These are phyloP conservation scores for Fagopyrum esculentum DNA, from an alignment of 148 eudicot species.

Conservation along the genomic window DNA sequence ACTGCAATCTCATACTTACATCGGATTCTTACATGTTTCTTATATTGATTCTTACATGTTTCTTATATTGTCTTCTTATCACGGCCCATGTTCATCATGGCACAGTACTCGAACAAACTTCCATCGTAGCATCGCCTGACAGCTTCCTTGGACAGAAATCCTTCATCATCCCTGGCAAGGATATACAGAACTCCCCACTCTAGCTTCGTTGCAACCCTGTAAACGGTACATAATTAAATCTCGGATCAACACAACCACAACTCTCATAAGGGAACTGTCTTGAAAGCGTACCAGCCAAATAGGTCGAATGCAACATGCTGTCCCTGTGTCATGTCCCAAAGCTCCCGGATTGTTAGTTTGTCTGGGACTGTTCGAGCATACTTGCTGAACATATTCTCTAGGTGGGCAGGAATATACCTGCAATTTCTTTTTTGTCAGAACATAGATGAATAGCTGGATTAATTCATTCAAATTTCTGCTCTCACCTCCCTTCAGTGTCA, in stretches of 20 bases:
- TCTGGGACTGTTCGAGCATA: constrained; percentile 65
- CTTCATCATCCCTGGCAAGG: constrained; percentile 57
- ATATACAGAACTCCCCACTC: constrained; percentile 57
- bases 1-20: background rate
- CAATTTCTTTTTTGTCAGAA: background rate
- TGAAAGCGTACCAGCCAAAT: constrained; percentile 47
- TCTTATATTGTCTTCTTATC: constrained; percentile 31
- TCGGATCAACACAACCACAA: background rate
- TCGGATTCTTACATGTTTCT: background rate
- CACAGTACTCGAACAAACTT: constrained; percentile 60
- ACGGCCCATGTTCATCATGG: constrained; percentile 35
- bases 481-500: constrained; percentile 75
- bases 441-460: background rate
- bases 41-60: background rate
- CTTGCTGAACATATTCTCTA: constrained; percentile 73
- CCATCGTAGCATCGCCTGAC: constrained; percentile 61
- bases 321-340: constrained; percentile 84
- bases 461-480: background rate
- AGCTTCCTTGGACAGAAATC: constrained; percentile 57
- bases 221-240: background rate
- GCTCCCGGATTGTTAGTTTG: constrained; percentile 57
- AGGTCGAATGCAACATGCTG: constrained; percentile 51
- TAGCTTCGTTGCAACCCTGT: constrained; percentile 45
- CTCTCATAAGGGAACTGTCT: background rate
- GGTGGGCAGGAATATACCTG: constrained; percentile 51